Conservation (phyloP, 768 basidiomycete species). For the Lyophyllum atratum region DNA sequence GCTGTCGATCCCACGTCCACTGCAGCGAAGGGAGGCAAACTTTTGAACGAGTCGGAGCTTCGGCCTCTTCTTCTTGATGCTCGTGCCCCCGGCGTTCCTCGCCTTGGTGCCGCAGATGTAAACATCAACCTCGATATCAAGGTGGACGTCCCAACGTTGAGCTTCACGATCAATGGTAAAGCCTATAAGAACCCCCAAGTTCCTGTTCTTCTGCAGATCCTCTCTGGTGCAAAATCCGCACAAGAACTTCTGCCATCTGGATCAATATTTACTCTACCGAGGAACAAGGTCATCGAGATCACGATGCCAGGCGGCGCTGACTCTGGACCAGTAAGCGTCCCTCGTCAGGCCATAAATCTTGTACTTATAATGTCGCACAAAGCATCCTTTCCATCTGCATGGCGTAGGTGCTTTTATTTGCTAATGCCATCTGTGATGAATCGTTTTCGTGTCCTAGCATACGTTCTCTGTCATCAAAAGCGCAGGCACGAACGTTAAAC, state of each 20-base stretch:
- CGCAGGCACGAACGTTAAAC: slow-evolving; percentile 24
- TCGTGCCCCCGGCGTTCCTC: slow-evolving; percentile 10
- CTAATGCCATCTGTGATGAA: background rate
- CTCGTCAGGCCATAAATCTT: background rate
- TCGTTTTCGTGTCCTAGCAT: slow-evolving; percentile 19
- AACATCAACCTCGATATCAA: slow-evolving; percentile 14
- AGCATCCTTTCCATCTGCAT: slow-evolving; percentile 42
- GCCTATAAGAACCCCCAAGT: slow-evolving; percentile 33
- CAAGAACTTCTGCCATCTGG: slow-evolving; percentile 29
- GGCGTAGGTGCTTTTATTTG: slow-evolving; percentile 28
- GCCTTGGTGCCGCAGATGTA: slow-evolving; percentile 14
- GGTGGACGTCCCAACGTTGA: slow-evolving; percentile 8
- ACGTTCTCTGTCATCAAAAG: slow-evolving; percentile 37
- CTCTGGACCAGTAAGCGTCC: slow-evolving; percentile 18
- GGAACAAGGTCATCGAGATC: slow-evolving; percentile 40
- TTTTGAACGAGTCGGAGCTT: slow-evolving; percentile 12
- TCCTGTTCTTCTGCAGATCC: slow-evolving; percentile 46
- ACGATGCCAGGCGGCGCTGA: slow-evolving; percentile 29
- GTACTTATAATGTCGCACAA: background rate
- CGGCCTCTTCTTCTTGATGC: slow-evolving; percentile 4
- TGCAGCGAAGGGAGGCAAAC: background rate
- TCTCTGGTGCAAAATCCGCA: slow-evolving; percentile 40
- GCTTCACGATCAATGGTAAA: slow-evolving; percentile 33
- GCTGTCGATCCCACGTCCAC: slow-evolving; percentile 7
- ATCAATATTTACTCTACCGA: slow-evolving; percentile 33